Evolutionary conservation across 768 basidiomycete genomes (phyloP).

Genomic region (Mycena latifolia): DNA sequence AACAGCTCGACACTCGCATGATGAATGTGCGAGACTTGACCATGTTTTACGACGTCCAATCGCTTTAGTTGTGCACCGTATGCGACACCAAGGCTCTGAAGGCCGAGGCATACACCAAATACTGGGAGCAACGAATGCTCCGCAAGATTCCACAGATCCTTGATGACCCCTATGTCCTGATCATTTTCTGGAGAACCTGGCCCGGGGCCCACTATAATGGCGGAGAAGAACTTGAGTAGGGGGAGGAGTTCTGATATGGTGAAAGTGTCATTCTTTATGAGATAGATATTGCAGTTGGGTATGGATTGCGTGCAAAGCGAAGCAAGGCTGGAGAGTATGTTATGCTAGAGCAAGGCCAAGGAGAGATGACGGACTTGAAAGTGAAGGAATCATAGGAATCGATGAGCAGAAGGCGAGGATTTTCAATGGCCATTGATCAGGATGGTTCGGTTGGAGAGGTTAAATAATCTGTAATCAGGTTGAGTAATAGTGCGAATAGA

Average conservation of each 20-base stretch:
- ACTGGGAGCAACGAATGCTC: constrained; percentile 69
- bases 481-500: neutral
- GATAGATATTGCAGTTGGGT: constrained; percentile 70
- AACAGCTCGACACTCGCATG: constrained; percentile 75
- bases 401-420: constrained; percentile 73
- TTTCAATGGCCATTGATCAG: constrained; percentile 48
- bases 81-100: constrained; percentile 80
- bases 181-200: constrained; percentile 79
- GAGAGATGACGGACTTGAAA: constrained; percentile 73
- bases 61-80: constrained; percentile 72
- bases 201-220: constrained; percentile 82
- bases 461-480: neutral
- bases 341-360: neutral
- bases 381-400: constrained; percentile 93
- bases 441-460: neutral
- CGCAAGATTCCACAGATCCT: constrained; percentile 75
- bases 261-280: constrained; percentile 80
- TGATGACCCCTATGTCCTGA: constrained; percentile 76
- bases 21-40: constrained; percentile 74
- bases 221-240: constrained; percentile 71
- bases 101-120: constrained; percentile 87
- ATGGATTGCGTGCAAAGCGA: constrained; percentile 75
- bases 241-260: constrained; percentile 62
- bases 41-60: constrained; percentile 81
- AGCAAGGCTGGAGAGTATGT: constrained; percentile 66